phyloP scores from a whole-genome alignment of 164 flowering plant genomes.

The Santalum album region DNA sequence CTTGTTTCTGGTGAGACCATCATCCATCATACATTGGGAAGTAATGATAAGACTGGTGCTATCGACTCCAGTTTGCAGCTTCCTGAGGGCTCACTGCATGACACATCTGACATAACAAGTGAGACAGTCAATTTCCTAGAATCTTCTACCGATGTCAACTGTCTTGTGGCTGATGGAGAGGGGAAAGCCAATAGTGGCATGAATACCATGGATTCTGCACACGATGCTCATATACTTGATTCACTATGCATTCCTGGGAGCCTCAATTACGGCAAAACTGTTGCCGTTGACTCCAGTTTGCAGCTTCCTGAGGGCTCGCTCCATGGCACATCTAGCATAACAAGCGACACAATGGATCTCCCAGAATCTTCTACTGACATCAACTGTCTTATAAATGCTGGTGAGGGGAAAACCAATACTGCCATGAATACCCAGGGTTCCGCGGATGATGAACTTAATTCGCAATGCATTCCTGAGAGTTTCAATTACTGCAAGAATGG shows the following conservation, averaged over 20 bases:
- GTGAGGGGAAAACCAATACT: too few relatives aligned
- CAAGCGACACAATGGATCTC: not conserved
- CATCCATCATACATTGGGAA: too few relatives aligned
- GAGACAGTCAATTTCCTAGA: not conserved
- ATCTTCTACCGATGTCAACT: constrained; percentile 4
- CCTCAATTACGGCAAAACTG: constrained; percentile 1
- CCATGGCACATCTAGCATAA: constrained; percentile 7
- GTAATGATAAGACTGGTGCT: constrained; percentile 1
- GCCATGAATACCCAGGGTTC: too few relatives aligned
- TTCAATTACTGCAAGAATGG: not conserved
- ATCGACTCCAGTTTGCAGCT: constrained; percentile 9
- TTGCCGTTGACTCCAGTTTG: constrained; percentile 4
- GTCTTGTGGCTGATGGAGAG: constrained; percentile 1
- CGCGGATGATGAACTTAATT: not conserved
- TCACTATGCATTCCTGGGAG: too few relatives aligned
- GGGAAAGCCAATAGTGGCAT: not conserved
- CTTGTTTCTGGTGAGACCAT: not conserved
- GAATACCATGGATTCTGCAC: not conserved
- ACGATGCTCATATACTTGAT: too few relatives aligned
- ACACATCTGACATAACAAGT: constrained; percentile 3
- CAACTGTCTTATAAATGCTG: too few relatives aligned
- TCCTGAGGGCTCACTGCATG: constrained; percentile 12
- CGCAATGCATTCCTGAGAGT: not conserved
- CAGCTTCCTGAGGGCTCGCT: constrained; percentile 11
- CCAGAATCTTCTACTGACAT: not conserved